Evolutionary conservation across 805 yeast genomes (phyloP), one percentile per base, ranked within the genome.

Genomic region (Brettanomyces bruxellensis): DNA sequence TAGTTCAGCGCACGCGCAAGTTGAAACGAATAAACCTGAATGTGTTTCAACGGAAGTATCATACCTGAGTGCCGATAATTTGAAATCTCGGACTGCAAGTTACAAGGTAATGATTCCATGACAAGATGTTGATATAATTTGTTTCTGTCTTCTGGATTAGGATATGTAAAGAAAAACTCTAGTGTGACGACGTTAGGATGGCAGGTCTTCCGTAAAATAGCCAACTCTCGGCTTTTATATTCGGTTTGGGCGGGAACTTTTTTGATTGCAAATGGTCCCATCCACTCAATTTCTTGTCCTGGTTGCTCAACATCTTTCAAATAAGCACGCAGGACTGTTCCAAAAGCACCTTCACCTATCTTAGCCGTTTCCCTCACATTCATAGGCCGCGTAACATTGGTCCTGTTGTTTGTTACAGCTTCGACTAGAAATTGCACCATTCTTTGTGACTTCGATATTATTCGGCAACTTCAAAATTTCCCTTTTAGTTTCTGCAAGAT

Each of bases 211-310:
- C 90, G 72, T 55, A 86, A 69, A 37, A 86, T 79, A 61, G 84
- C 91, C 55, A 86, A 69, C 63, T 86, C 95, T 64, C 95, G 71
- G 44, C 86, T 78, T 64, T 86, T 86, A 62, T 85, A 86, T 62
- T 86, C 95, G 0, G 93, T 86, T 58, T 86, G 93, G 1, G 93
- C 91, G 25, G 91, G 90, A 1, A 85, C 93, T 54, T 87, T 76
- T 57, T 86, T 86, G 49, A 86, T 84, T 22, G 93, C 93, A 68
- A 76, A 86, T 0, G 95, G 95, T 1, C 95, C 95, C 37, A 79
- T 66, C 86, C 87, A 81, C 32, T 62, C 18, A 4, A 36, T 13
- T 45, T 63, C 41, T 56, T 60, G 18, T 50, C 58, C 46, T 30
- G 45, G 43, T 25, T 46, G 49, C n/a, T 47, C 45, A 13, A 61